These are phyloP conservation scores for Spirogloea muscicola DNA, from an alignment of 139 green algal species.

Conservation along the genomic window DNA sequence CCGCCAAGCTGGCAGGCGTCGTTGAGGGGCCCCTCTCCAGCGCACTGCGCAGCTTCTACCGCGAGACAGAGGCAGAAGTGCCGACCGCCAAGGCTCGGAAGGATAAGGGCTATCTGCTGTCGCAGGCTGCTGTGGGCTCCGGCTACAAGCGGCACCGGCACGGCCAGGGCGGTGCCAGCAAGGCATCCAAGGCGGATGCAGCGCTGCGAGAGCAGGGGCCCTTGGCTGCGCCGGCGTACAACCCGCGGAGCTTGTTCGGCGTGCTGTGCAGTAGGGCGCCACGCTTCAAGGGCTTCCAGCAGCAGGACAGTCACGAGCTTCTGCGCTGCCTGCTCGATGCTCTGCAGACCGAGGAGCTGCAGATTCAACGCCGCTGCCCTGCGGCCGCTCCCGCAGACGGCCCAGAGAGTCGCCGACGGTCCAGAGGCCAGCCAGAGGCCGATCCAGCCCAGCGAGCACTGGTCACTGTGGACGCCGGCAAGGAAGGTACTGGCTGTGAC, in stretches of 20 bases:
- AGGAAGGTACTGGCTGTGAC: not conserved
- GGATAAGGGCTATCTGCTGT: no score
- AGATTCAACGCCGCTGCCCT: no score
- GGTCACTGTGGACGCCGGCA: not conserved
- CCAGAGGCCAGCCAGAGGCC: no score
- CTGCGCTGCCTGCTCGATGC: conserved; percentile 54
- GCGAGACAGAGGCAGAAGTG: conserved; percentile 11
- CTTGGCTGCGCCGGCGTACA: conserved; percentile 49
- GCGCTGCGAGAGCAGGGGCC: not conserved
- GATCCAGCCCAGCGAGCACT: no score
- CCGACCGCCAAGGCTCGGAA: no score
- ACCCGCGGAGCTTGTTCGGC: conserved; percentile 59
- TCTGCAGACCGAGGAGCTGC: conserved; percentile 39
- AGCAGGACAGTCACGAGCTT: conserved; percentile 69
- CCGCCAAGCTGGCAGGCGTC: not conserved
- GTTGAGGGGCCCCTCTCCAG: conserved; percentile 10
- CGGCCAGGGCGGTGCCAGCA: not conserved
- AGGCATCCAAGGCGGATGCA: not conserved
- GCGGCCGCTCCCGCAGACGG: no score
- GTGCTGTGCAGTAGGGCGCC: conserved; percentile 59
- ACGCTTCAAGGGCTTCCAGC: conserved; percentile 61
- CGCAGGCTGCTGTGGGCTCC: no score
- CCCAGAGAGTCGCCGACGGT: no score
- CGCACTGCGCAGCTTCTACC: conserved; percentile 27
- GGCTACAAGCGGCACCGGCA: conserved; percentile 7